Conservation (phyloP, 805 yeast genomes). For the Candida xiaguanensis region DNA sequence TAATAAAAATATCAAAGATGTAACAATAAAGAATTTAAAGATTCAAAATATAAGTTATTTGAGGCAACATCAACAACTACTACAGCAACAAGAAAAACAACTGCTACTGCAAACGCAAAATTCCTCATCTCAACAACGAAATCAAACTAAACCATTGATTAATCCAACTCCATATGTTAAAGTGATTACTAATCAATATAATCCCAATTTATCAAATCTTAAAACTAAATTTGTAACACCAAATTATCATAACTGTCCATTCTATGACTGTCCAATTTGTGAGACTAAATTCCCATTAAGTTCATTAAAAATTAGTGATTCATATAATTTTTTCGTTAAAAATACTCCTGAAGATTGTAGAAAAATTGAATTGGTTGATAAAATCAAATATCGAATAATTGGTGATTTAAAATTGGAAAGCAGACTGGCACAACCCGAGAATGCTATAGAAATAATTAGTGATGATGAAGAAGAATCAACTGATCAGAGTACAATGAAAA, state of each 20-base stretch:
- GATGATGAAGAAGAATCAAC: slow-evolving; percentile 6
- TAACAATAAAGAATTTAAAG: slow-evolving; percentile 23
- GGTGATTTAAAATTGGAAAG: slow-evolving; percentile 17
- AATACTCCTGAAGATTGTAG: slow-evolving; percentile 32
- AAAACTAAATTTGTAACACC: slow-evolving; percentile 9
- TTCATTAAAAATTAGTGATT: slow-evolving; percentile 34
- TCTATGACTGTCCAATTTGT: slow-evolving; percentile 40
- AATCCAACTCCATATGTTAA: slow-evolving; percentile 5
- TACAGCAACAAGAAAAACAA: not conserved
- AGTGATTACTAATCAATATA: not conserved
- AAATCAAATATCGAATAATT: slow-evolving; percentile 30
- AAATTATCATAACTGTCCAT: slow-evolving; percentile 15
- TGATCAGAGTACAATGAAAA: slow-evolving; percentile 9
- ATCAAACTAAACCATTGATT: not conserved
- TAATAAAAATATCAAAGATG: slow-evolving; percentile 23
- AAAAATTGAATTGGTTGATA: slow-evolving; percentile 32
- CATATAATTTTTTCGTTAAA: slow-evolving; percentile 39
- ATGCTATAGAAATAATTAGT: slow-evolving; percentile 9
- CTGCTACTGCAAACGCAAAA: not conserved
- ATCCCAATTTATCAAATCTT: not conserved
- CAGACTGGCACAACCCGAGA: slow-evolving; percentile 12
- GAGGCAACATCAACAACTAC: slow-evolving; percentile 1
- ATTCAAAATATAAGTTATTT: slow-evolving; percentile 7
- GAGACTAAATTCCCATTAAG: slow-evolving; percentile 30
- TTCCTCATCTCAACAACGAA: not conserved